Evolutionary conservation across 2,329 filamentous ascomycete genomes (phyloP), one percentile per base, ranked within the genome.

Genomic region (Colletotrichum lupini): DNA sequence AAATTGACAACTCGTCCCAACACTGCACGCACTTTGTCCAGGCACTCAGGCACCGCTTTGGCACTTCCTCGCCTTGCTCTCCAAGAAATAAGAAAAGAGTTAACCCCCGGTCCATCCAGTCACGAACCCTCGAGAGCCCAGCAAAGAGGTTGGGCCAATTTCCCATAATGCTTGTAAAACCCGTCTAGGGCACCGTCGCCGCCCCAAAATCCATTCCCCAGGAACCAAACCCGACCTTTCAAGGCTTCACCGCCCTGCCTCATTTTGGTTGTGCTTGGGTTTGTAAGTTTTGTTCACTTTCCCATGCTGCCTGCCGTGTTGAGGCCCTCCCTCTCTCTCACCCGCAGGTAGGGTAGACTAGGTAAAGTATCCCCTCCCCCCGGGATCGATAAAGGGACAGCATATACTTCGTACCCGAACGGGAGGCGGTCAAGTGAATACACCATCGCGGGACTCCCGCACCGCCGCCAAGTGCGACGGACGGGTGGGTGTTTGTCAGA

Each of bases 191-290:
- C 30, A n/a, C 30, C 30, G 30, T 32, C 30, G 42, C 56, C 32
- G 42, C 56, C 32, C 42, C 37, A 53, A 11, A 4, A 42, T 42
- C 37, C 12, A 5, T 19, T 24, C 24, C 24, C 19, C 42, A 49
- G 42, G 42, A 42, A 42, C 24, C 37, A 30, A 42, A 28, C 52
- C 57, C 58, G 28, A 52, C 58, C 46, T 35, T 35, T 35, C 32
- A 35, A 35, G 32, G 32, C 55, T 70, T 69, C 70, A 73, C 70
- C 70, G 66, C 70, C 32, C 65, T 68, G 30, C 37, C 24, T 24
- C 24, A 24, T 24, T 24, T 24, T 24, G 24, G 24, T 3, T 24
- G 24, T 24, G 24, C 24, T 24, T 24, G 24, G 24, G 24, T 24
- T 24, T 24, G 24, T 24, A 24, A 24, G 24, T 24, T 24, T 24